Evolutionary conservation across 352 stramenopile genomes (phyloP).

Genomic region (Globisporangium spiculum): DNA sequence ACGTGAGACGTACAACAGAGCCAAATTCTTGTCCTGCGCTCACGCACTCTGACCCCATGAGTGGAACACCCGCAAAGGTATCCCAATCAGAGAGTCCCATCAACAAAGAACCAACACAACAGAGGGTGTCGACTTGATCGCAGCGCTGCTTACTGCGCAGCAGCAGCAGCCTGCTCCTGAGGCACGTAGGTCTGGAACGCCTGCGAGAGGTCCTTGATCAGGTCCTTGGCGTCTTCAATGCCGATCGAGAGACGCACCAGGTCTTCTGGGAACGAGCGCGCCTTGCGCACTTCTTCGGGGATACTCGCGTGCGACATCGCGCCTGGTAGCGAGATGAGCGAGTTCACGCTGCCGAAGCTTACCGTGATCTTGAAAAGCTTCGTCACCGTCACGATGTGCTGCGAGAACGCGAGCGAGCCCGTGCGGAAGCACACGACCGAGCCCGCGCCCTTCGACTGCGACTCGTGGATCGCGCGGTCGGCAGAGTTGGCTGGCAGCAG

Average conservation of each 20-base stretch:
- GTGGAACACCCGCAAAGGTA: not conserved
- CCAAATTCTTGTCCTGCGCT: not conserved
- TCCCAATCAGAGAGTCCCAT: constrained; percentile 21
- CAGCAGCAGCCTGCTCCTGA: constrained; percentile 1
- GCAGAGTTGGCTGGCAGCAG: constrained; percentile 63
- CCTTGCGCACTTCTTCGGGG: constrained; percentile 88
- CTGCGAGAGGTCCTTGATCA: constrained; percentile 92
- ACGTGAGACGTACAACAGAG: not conserved
- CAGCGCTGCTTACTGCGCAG: constrained; percentile 6
- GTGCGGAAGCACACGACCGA: constrained; percentile 92
- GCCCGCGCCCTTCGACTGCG: constrained; percentile 78
- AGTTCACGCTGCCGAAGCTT: constrained; percentile 92
- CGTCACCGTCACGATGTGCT: constrained; percentile 89
- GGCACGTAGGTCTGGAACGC: constrained; percentile 84
- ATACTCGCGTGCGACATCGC: constrained; percentile 97
- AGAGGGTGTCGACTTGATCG: not conserved
- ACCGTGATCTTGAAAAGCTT: constrained; percentile 95
- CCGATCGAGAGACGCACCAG: constrained; percentile 94
- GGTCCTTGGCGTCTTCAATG: constrained; percentile 92
- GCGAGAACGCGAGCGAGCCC: constrained; percentile 80
- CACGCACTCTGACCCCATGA: constrained; percentile 22
- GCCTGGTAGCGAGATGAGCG: constrained; percentile 88
- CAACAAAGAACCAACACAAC: constrained; percentile 3
- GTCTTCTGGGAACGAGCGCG: constrained; percentile 90
- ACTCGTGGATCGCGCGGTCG: constrained; percentile 81